Evolutionary conservation across 192 early-diverging fungal genomes (phyloP), one percentile per base, ranked within the genome.

Genomic region (Jimgerdemannia flammicorona): DNA sequence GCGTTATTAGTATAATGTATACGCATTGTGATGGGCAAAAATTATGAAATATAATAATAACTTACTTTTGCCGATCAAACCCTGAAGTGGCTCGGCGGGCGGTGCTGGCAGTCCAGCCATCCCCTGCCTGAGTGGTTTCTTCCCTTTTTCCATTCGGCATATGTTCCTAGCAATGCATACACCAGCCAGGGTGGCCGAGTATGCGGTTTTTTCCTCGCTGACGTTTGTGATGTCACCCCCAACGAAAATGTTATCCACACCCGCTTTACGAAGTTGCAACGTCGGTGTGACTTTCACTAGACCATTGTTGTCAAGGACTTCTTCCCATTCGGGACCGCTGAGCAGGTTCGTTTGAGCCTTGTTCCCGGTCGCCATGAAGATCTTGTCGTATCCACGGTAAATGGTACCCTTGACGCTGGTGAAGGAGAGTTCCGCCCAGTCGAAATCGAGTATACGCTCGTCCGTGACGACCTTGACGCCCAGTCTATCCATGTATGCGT

Each of bases 211-310:
- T 44, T 82, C 79, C 78, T 85, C 84, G 11, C 72, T 70, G 4
- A 85, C 76, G 75, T 85, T 85, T 19, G 79, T 80, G 4, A 85
- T 76, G 72, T 85, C 84, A 3, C 84, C 84, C 42, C 82, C 75
- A 20, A 81, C 81, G 76, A 85, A 85, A 40, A 85, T 83, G 67
- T 83, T 74, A 11, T 72, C 17, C 44, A 77, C 77, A 19, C 70
- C 65, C 44, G 69, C 76, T 72, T 84, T 73, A 6, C 80, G 77
- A 3, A 85, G 44, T 72, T 85, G 84, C 2, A 85, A 69, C 43
- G 81, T 85, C 43, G 84, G 49, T 20, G 71, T 80, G 11, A 85
- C 84, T 66, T 75, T 71, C 59, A 85, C 78, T 19, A 77, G 64
- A 17, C 81, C 81, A 64, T 72, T 65, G 67, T 43, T 43, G 68